Evolutionary conservation across 352 stramenopile genomes (phyloP).

Genomic region (Plasmopara muralis): DNA sequence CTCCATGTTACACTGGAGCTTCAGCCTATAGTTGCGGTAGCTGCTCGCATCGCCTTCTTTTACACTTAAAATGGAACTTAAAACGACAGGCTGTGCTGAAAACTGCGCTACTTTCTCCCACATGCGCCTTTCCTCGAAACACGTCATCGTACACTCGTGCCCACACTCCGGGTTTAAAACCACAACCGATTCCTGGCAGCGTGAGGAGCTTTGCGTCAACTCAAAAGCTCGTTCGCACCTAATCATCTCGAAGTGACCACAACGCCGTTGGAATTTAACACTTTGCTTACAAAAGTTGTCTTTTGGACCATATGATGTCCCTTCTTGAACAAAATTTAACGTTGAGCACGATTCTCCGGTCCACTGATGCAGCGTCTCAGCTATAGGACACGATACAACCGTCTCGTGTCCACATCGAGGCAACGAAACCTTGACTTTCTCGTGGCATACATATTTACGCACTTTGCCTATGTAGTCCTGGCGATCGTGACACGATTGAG

Average conservation of each 20-base stretch:
- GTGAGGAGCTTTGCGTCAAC: constrained; percentile 34
- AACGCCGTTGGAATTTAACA: constrained; percentile 57
- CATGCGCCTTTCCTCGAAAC: constrained; percentile 27
- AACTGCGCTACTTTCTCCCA: constrained; percentile 9
- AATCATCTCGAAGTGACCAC: constrained; percentile 47
- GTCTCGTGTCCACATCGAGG: constrained; percentile 64
- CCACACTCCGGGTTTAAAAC: constrained; percentile 67
- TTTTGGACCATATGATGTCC: constrained; percentile 49
- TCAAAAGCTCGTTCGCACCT: constrained; percentile 71
- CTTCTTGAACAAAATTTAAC: constrained; percentile 49
- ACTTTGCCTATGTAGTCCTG: constrained; percentile 23
- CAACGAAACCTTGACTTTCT: constrained; percentile 44
- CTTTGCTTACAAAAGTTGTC: constrained; percentile 58
- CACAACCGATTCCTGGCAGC: constrained; percentile 39
- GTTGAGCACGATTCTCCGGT: constrained; percentile 25
- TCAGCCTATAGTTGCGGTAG: constrained; percentile 40
- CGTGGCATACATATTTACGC: constrained; percentile 39
- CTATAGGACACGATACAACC: constrained; percentile 39
- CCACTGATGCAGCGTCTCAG: constrained; percentile 45
- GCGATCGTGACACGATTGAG: constrained; percentile 52
- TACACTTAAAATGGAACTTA: constrained; percentile 31
- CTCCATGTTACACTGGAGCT: constrained; percentile 29
- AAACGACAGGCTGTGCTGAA: constrained; percentile 1
- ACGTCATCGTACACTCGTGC: constrained; percentile 49
- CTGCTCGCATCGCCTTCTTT: constrained; percentile 23